Evolutionary conservation across 768 basidiomycete genomes (phyloP).

Genomic region (Piloderma croceum): DNA sequence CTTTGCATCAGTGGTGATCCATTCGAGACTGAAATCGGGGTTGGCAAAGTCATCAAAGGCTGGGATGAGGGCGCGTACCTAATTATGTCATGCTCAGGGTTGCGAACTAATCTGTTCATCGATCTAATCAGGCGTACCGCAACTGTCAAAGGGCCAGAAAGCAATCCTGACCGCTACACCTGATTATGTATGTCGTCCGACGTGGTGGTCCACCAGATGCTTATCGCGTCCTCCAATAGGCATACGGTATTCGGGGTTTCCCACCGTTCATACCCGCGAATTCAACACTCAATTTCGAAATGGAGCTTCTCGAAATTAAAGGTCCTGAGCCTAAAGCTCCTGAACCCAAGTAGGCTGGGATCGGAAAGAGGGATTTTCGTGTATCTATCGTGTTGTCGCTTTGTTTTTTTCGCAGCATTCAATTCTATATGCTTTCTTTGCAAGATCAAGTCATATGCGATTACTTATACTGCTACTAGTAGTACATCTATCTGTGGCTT

Average conservation of each 20-base stretch:
- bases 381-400: too few relatives aligned
- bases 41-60: slow-evolving; percentile 80
- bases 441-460: too few relatives aligned
- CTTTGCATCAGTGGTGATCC: slow-evolving; percentile 41
- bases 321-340: too few relatives aligned
- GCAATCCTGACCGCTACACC: slow-evolving; percentile 60
- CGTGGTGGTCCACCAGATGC: too few relatives aligned
- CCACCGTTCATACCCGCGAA: slow-evolving; percentile 77
- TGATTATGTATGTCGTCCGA: slow-evolving; percentile 63
- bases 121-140: slow-evolving; percentile 54
- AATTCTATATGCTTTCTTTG: too few relatives aligned
- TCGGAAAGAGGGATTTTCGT: too few relatives aligned
- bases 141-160: slow-evolving; percentile 74
- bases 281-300: slow-evolving; percentile 72
- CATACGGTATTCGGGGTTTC: slow-evolving; percentile 70
- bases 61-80: slow-evolving; percentile 73
- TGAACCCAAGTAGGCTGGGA: too few relatives aligned
- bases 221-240: too few relatives aligned
- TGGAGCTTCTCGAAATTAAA: slow-evolving; percentile 75
- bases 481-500: too few relatives aligned
- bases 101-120: slow-evolving; percentile 13
- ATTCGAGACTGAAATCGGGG: slow-evolving; percentile 69
- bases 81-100: slow-evolving; percentile 2
- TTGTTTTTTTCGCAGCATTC: too few relatives aligned
- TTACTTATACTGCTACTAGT: too few relatives aligned